Conservation (phyloP, 768 basidiomycete genomes). For the Boletus eberwhitei region DNA sequence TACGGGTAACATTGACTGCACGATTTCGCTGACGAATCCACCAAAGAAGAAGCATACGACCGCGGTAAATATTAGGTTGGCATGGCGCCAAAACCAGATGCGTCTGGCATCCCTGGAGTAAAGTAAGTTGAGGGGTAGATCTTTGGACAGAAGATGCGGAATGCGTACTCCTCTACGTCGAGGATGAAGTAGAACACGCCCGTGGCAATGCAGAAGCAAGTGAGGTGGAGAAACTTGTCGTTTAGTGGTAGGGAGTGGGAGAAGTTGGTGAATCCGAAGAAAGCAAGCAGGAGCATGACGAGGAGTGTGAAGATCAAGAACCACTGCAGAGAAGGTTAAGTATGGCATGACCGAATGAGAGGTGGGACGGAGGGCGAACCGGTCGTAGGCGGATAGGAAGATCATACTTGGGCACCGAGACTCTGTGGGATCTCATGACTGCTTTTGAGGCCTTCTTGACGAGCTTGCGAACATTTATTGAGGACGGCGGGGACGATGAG, state of each 20-base stretch:
- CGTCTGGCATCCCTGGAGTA: conserved; percentile 62
- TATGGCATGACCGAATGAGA: neutral
- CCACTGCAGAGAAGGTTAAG: conserved; percentile 51
- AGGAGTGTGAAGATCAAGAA: conserved; percentile 69
- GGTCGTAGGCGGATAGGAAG: conserved; percentile 71
- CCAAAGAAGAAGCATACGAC: conserved; percentile 77
- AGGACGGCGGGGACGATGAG: conserved; percentile 8
- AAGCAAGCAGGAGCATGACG: conserved; percentile 66
- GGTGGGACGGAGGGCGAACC: conserved; percentile 35
- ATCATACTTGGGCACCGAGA: conserved; percentile 64
- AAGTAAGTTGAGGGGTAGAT: neutral
- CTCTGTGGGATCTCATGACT: conserved; percentile 68
- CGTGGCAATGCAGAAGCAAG: conserved; percentile 73
- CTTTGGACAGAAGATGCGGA: neutral
- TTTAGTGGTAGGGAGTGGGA: conserved; percentile 63
- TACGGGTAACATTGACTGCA: conserved; percentile 76
- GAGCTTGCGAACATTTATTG: conserved; percentile 32
- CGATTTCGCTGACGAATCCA: conserved; percentile 76
- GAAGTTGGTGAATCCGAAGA: conserved; percentile 76
- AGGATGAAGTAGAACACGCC: conserved; percentile 84
- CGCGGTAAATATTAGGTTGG: conserved; percentile 62
- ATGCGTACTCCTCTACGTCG: conserved; percentile 80
- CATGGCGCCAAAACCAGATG: conserved; percentile 85
- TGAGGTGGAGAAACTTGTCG: conserved; percentile 76
- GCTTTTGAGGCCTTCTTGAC: conserved; percentile 47